These are phyloP conservation scores for Sarcodon aspratus DNA, from an alignment of 768 basidiomycete genomes.

Conservation along the genomic window DNA sequence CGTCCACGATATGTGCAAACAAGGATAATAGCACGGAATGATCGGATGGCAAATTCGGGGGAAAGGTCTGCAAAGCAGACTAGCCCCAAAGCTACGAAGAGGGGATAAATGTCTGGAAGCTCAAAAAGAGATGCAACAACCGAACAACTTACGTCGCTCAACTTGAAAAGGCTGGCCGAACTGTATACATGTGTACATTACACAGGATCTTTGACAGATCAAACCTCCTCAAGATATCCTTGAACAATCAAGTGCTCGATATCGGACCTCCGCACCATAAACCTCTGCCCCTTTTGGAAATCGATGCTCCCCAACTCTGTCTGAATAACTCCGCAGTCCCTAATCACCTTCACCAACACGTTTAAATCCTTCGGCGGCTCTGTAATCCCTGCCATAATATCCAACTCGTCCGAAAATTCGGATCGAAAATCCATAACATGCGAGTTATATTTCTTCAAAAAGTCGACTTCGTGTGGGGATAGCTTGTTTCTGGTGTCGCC, in stretches of 20 bases:
- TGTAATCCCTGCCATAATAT: constrained; percentile 75
- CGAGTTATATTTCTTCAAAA: constrained; percentile 68
- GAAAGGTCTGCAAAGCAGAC: no score
- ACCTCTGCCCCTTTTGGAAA: constrained; percentile 83
- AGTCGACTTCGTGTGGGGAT: constrained; percentile 76
- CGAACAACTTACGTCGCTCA: no score
- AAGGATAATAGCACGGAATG: no score
- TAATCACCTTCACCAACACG: constrained; percentile 76
- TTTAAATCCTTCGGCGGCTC: constrained; percentile 84
- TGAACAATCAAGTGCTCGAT: constrained; percentile 93
- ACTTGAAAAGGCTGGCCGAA: no score
- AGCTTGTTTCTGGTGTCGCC: constrained; percentile 58
- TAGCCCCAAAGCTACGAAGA: no score
- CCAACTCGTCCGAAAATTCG: constrained; percentile 50
- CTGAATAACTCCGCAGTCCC: constrained; percentile 86
- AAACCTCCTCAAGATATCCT: constrained; percentile 86
- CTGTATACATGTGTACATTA: no score
- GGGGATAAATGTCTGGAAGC: no score
- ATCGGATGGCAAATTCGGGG: no score
- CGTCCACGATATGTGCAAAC: no score
- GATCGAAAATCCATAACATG: constrained; percentile 77
- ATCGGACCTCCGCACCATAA: constrained; percentile 78
- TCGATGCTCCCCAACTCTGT: constrained; percentile 87
- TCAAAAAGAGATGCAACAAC: no score
- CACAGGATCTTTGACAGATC: constrained; percentile 1